Conservation (phyloP, 441 rosid species). For the Arabidopsis lyrata region DNA sequence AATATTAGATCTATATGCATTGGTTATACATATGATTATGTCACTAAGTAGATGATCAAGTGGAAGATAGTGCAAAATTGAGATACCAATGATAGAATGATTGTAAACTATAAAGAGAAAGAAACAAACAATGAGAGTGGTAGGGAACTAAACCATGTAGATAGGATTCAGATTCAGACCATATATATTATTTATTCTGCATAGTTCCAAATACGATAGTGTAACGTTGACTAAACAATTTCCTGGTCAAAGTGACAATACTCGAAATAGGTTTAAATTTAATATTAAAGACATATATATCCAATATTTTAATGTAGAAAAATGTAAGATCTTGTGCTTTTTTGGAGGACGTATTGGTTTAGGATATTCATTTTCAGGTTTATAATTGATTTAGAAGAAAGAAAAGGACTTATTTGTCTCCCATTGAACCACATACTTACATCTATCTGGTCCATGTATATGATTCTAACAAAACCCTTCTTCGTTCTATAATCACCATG, state of each 20-base stretch:
- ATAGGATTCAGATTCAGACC: conserved; percentile 5
- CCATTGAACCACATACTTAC: not conserved
- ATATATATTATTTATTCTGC: not conserved
- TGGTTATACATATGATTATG: too few species aligned
- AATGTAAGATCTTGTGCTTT: conserved; percentile 4
- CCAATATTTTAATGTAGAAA: not conserved
- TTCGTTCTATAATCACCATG: too few species aligned
- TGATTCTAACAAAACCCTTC: too few species aligned
- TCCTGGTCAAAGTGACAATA: conserved; percentile 13
- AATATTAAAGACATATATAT: not conserved
- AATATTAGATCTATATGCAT: too few species aligned
- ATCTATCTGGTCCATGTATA: too few species aligned
- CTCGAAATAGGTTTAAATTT: not conserved
- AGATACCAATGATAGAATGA: not conserved
- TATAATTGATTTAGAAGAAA: conserved; percentile 3
- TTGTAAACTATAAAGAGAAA: not conserved
- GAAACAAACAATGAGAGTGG: conserved; percentile 2
- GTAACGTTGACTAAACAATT: conserved; percentile 9
- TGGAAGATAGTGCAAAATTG: not conserved
- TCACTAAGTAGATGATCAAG: too few species aligned
- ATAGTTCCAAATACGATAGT: conserved; percentile 7
- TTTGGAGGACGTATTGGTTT: not conserved
- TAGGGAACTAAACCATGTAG: conserved; percentile 24
- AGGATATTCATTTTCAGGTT: not conserved
- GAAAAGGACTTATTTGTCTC: conserved; percentile 31